Base-by-base conservation (phyloP, 768 basidiomycete genomes). In the Collybia mongolica region DNA sequence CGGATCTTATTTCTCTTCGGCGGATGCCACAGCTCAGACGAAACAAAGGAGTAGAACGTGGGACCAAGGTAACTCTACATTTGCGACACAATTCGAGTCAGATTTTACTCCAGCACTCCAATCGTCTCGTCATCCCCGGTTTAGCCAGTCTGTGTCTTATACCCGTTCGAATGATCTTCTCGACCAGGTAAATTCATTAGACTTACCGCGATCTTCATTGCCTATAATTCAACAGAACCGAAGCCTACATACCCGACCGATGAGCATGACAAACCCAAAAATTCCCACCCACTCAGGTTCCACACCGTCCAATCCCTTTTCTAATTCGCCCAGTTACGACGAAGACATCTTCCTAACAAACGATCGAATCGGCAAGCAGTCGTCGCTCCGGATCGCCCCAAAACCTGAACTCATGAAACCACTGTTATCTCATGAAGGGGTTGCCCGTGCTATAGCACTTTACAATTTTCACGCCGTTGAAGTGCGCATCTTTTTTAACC, bases 401-500 rank as follows among this genome's bases (percentile, higher is more conserved):
- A 81, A 82, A 55, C 72, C 74, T 15, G 82, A 80, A 54, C 60
- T 83, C 20, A 64, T 62, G 26, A 67, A 63, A 48, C 80, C 83
- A 23, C 65, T 84, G 39, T 59, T 69, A 32, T 77, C 74, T 45
- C 65, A 72, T 45, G 83, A 87, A 60, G 86, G 86, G 20, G 70
- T 90, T 18, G 84, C 77, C 12, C 79, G 86, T 44, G 90, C 84
- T 3, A 82, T 92, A 40, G 90, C 90, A 2, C 60, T 89, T 51
- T 90, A 81, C 60, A 75, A 87, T 65, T 91, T 88, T 65, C 63
- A 77, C 29, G 90, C 88, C 19, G 79, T 86, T 14, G 83, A 91
- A 76, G 86, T 86, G 57, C 36, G 71, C 60, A 14, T 51, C 22
- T 40, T 26, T 26, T 44, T n/a, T n/a, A n/a, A n/a, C n/a, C n/a